Evolutionary conservation across 768 basidiomycete genomes (phyloP).

Genomic region (Candolleomyces eurysporus): DNA sequence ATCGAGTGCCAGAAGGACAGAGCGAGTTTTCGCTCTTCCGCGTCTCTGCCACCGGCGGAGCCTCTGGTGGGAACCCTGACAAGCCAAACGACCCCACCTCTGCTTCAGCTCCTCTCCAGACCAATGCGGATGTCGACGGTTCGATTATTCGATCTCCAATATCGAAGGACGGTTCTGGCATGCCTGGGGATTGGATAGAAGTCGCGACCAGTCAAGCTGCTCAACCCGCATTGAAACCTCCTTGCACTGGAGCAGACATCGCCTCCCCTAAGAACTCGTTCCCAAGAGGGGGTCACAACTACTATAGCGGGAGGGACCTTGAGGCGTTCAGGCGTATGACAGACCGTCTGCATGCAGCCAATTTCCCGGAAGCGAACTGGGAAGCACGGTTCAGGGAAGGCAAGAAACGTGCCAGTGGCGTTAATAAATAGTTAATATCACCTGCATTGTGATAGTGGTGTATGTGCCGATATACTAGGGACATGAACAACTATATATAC

Average conservation of each 20-base stretch:
- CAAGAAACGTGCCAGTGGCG: neutral
- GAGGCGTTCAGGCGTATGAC: slow-evolving; percentile 27
- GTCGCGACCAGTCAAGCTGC: no score
- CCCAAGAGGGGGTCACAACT: slow-evolving; percentile 54
- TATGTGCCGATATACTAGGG: neutral
- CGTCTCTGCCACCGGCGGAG: slow-evolving; percentile 16
- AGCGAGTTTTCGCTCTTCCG: slow-evolving; percentile 46
- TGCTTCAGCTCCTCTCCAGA: no score
- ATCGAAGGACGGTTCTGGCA: no score
- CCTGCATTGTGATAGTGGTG: neutral
- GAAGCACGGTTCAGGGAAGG: neutral
- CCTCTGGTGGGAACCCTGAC: no score
- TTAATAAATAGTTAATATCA: neutral
- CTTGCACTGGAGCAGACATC: neutral
- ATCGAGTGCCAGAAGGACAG: slow-evolving; percentile 43
- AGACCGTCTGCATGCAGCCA: neutral
- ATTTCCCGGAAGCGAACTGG: neutral
- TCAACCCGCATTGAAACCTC: neutral
- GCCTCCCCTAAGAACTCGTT: neutral
- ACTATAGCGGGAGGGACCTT: slow-evolving; percentile 55
- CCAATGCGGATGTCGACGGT: no score
- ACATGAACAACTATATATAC: no score
- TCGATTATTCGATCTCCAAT: no score
- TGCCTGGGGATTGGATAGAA: no score
- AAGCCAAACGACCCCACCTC: no score